These are phyloP conservation scores for Helichrysum umbraculigerum DNA, from an alignment of 129 eudicot genomes.

Conservation along the genomic window DNA sequence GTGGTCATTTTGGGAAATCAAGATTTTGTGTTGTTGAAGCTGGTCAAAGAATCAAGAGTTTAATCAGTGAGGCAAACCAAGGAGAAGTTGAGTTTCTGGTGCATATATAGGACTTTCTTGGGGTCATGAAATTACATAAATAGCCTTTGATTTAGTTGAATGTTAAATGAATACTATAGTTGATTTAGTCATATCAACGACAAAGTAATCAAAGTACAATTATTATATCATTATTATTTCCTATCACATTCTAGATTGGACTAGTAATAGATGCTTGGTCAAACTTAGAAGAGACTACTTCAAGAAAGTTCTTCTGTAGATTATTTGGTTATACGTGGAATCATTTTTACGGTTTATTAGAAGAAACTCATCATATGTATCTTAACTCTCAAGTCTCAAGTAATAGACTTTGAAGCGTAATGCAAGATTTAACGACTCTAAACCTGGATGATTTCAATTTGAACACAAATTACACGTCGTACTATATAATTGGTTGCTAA, in stretches of 20 bases:
- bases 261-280: constrained; percentile 15
- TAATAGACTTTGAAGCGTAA: neutral
- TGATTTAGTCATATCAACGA: constrained; percentile 25
- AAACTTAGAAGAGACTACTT: constrained; percentile 10
- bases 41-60: neutral
- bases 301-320: constrained; percentile 14
- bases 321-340: neutral
- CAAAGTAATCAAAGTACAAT: constrained; percentile 7
- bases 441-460: neutral
- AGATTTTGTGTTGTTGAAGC: neutral
- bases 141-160: constrained; percentile 25
- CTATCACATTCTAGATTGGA: constrained; percentile 2
- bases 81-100: constrained; percentile 17
- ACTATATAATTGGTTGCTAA: neutral
- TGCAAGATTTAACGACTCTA: neutral
- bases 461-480: neutral
- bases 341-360: no score
- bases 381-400: no score
- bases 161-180: neutral
- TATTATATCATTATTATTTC: neutral
- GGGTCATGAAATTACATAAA: neutral
- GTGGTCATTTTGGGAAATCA: constrained; percentile 28
- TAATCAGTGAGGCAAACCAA: constrained; percentile 27
- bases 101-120: constrained; percentile 23
- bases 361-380: no score